These are phyloP conservation scores for Monilinia vaccinii-corymbosi DNA, from an alignment of 2,329 filamentous ascomycete genomes.

Conservation along the genomic window DNA sequence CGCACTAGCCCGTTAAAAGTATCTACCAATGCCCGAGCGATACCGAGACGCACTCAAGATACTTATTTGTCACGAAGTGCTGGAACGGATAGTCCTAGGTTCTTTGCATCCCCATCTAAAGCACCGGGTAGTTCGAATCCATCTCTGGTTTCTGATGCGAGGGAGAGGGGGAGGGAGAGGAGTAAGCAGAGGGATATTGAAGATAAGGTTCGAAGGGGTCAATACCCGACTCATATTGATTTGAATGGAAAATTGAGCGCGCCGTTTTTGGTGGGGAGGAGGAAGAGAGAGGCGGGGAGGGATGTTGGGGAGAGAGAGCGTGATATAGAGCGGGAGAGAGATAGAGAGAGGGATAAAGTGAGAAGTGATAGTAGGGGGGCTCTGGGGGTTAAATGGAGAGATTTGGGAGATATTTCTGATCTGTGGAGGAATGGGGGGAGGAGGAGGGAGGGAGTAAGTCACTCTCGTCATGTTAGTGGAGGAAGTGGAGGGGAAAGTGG, in stretches of 20 bases:
- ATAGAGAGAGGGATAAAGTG: constrained; percentile 29
- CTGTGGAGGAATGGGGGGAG: constrained; percentile 14
- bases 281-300: constrained; percentile 20
- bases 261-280: constrained; percentile 28
- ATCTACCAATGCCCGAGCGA: background rate
- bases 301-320: constrained; percentile 28
- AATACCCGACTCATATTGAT: constrained; percentile 23
- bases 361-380: constrained; percentile 10
- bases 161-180: constrained; percentile 21
- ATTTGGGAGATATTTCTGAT: constrained; percentile 8
- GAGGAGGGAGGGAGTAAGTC: constrained; percentile 8
- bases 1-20: background rate
- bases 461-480: constrained; percentile 8
- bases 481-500: constrained; percentile 7
- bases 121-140: constrained; percentile 1
- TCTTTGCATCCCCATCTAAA: background rate
- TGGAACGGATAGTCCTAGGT: background rate
- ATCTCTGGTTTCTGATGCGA: constrained; percentile 6
- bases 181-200: constrained; percentile 23
- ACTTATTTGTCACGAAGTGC: background rate
- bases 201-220: constrained; percentile 17
- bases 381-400: constrained; percentile 4
- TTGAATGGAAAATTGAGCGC: constrained; percentile 25
- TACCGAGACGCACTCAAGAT: background rate
- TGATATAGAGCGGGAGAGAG: constrained; percentile 5